Evolutionary conservation across 306 rosid genomes (phyloP), one percentile per base, ranked within the genome.

Genomic region (Nissolia schottii): DNA sequence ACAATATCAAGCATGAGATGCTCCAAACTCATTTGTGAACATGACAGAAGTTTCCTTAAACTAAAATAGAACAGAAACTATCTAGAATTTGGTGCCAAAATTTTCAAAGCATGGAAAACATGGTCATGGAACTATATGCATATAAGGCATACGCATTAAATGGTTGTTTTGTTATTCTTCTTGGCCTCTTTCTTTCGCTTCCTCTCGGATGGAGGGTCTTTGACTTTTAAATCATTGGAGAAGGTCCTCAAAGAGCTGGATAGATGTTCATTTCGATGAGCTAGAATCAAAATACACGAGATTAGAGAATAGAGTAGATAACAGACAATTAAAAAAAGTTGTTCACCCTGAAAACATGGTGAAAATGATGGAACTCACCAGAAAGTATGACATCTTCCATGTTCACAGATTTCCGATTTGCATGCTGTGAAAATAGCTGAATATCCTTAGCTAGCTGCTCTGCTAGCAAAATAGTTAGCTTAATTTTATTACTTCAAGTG

Each of bases 301-400:
- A 29, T 23, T 5, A 49, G 25, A 19, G 16, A 54, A 20, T 7
- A 9, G 3, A 40, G 7, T 31, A 29, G 31, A 28, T 11, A 7
- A 10, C 27, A 19, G 68, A 24, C 2, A 40, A 40, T 37, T 37
- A 22, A 11, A 74, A 71, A 10, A 15, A 2, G 16, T 20, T 60
- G 19, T 7, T 51, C 31, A 11, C 31, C 59, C 54, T 13, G 57
- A 40, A 54, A 72, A 62, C 2, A 15, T 25, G 6, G 29, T 11
- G 15, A 7, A 41, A 49, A 22, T 3, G 20, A 32, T 4, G 34
- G 75, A 76, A 76, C 89, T 89, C 60, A 89, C 98, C 96, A 11
- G 89, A 77, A 16, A 93, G 94, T 65, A 93, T 86, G 71, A 91
- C 97, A 64, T 93, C 98, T 75, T 93, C 97, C 90, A 82, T 80